Base-by-base conservation (phyloP, 768 basidiomycete genomes). In the Gloeophyllum trabeum region DNA sequence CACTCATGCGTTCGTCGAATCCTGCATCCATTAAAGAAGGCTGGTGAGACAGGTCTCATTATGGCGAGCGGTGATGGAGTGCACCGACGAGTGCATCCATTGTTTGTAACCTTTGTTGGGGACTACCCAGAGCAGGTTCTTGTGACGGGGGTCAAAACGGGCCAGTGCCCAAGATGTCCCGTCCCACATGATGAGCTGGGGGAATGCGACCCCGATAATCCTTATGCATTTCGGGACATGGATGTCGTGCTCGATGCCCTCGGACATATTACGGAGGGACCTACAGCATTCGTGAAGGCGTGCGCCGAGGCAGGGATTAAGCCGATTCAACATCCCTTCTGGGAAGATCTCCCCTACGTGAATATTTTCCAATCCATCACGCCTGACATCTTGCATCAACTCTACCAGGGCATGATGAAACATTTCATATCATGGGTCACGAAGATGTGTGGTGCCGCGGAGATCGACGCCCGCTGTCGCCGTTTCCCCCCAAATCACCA, bases 391-490 rank as follows among this genome's bases (percentile, higher is more conserved):
- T 39, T 49, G 1, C 48, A 49, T 24, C 48, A 49, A 30, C 45
- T 24, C 18, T 24, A 40, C 24, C 50, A 38, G 42, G 45, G 19
- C 25, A 35, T 16, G 39, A 52, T 41, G 13, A 46, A 46, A 22
- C 48, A 49, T 40, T n/a, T 44, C 16, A 22, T 47, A 46, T 14
- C 41, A 18, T 49, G 48, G 48, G 20, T 46, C 7, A 2, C 20
- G 13, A 20, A 35, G n/a, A 30, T 44, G 3, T 36, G 43, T 14
- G 42, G 43, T 4, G 18, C 24, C 6, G n/a, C 13, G 7, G 52
- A 49, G 22, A 35, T 55, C 13, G 50, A 55, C 41, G 39, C 35
- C 12, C 50, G 51, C 3, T n/a, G 43, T 22, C 28, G 39, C 16
- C 44, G 44, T 14, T 21, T 48, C 5, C 47, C 44, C n/a, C 40